A percentile compares a stretch with the other conserved stretches of the same genome.
These are phyloP conservation scores for Podaxis pistillaris DNA, from an alignment of 768 basidiomycete genomes.

Conservation along the genomic window DNA sequence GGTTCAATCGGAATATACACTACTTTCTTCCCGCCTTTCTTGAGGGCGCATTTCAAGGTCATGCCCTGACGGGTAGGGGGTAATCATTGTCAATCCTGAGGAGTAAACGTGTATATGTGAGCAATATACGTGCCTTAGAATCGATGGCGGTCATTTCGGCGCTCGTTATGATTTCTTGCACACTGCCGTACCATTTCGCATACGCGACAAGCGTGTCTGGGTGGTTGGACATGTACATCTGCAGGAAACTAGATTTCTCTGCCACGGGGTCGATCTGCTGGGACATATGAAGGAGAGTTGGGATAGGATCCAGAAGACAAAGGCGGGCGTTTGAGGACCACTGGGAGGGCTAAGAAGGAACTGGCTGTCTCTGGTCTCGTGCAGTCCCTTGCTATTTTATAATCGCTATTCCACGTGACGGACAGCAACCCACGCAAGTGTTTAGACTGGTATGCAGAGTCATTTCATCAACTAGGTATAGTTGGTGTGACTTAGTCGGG, in stretches of 20 bases:
- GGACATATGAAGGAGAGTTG: neutral
- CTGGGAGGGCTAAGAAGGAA: too few species aligned
- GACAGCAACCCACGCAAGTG: too few species aligned
- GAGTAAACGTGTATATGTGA: neutral
- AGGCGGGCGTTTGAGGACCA: too few species aligned
- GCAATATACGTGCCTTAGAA: slow-evolving; percentile 46
- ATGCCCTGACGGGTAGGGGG: slow-evolving; percentile 48
- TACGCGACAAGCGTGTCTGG: slow-evolving; percentile 85
- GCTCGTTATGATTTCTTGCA: slow-evolving; percentile 51
- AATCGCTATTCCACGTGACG: too few species aligned
- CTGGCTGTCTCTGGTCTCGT: too few species aligned
- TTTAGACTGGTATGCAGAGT: too few species aligned
- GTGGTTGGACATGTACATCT: slow-evolving; percentile 84
- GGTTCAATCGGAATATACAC: slow-evolving; percentile 66
- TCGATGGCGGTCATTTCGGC: slow-evolving; percentile 74
- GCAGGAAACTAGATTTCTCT: slow-evolving; percentile 70
- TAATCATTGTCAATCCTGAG: neutral
- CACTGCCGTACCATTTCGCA: slow-evolving; percentile 72
- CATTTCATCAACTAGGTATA: too few species aligned
- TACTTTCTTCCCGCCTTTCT: slow-evolving; percentile 42
- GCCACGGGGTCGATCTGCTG: slow-evolving; percentile 60
- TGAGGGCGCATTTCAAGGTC: slow-evolving; percentile 62
- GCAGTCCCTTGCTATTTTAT: too few species aligned
- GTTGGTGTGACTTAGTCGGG: too few species aligned
- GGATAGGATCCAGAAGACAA: too few species aligned